Conservation (phyloP, 2,329 filamentous ascomycete genomes). For the Mariannaea elegans region DNA sequence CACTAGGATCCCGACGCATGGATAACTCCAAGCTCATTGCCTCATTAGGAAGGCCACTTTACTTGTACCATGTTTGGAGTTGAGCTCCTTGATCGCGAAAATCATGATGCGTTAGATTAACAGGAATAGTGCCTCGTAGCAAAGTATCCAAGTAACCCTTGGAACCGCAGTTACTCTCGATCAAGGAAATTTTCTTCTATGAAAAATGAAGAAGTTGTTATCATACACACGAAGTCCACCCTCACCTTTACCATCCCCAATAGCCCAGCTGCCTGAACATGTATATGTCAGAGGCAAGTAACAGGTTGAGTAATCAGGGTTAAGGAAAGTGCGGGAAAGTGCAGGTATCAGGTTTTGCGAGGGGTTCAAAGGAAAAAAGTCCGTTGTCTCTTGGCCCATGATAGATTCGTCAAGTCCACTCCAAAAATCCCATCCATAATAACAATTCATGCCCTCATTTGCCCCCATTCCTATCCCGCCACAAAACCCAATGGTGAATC, state of each 20-base stretch:
- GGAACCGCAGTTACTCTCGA: neutral
- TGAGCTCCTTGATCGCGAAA: no score
- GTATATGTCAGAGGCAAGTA: neutral
- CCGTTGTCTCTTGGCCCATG: conserved; percentile 40
- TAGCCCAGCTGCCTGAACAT: neutral
- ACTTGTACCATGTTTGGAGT: neutral
- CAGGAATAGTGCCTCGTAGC: no score
- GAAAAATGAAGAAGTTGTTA: conserved; percentile 16
- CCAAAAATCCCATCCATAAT: conserved; percentile 35
- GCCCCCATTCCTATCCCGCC: conserved; percentile 31
- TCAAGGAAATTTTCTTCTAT: conserved; percentile 20
- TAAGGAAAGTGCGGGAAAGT: conserved; percentile 2
- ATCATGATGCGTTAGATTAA: no score
- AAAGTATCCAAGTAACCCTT: neutral
- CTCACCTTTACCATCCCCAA: neutral
- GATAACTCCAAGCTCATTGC: conserved; percentile 18
- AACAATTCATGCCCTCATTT: conserved; percentile 39
- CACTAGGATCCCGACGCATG: conserved; percentile 13
- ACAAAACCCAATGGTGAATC: conserved; percentile 33
- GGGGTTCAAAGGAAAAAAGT: conserved; percentile 28
- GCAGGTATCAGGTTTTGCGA: conserved; percentile 15
- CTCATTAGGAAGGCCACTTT: conserved; percentile 22
- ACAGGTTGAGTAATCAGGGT: neutral
- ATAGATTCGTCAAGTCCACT: conserved; percentile 40
- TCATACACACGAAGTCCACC: conserved; percentile 21